Evolutionary conservation across 2,329 filamentous ascomycete species (phyloP), one percentile per base, ranked within the genome.

Genomic region (Metarhizium rileyi): DNA sequence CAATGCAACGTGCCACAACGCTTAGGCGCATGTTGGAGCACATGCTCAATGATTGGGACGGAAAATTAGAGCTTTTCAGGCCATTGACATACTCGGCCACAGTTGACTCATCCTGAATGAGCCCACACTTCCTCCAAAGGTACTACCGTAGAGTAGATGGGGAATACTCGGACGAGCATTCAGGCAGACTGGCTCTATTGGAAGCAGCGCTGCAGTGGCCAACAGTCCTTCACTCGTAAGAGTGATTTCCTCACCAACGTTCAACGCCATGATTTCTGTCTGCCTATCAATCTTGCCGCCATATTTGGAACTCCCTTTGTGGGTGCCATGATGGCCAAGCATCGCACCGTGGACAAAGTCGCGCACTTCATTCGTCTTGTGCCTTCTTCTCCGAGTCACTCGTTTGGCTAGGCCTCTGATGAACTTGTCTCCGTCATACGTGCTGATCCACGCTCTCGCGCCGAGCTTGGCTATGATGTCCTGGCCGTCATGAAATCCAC

Each of bases 401-500:
- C 63, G 71, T 4, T 73, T 76, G 3, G 72, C 73, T 46, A 78
- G 58, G 0, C 80, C 80, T 3, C 66, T 67, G 25, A 74, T 72
- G 71, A 68, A 50, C 69, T 70, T 4, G 78, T 78, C 12, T 72
- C 71, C 1, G 82, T 63, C 20, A 69, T 70, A 35, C 69, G 64
- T 2, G 79, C 80, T 25, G 81, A 52, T 50, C 51, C 51, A 52
- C 23, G 36, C 47, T 14, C 46, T 48, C 2, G 51, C 51, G 6
- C 51, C 48, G n/a, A 52, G 51, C 46, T 50, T 52, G 25, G 41
- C 45, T 4, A 52, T 33, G 9, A 48, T 77, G 50, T 79, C 73
- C 25, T 75, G 61, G 0, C 82, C 83, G 10, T 74, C 72, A 0
- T 79, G 77, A 9, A 74, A 72, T 1, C 80, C 81, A 2, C 71